phyloP scores from a whole-genome alignment of 345 rosid species.

The Microcos paniculata region DNA sequence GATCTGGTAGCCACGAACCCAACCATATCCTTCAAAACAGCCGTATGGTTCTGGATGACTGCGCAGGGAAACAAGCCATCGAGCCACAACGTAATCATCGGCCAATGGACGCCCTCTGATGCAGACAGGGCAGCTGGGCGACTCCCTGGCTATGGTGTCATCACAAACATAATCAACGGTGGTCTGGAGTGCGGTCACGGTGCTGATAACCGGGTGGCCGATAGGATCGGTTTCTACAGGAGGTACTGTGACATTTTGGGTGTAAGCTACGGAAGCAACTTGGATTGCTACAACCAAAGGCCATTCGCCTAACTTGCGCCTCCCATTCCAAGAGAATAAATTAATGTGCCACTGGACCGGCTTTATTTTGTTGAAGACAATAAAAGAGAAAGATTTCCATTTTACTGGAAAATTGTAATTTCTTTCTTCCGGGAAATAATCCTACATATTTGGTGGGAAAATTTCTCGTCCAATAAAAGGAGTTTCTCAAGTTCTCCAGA shows the following conservation, averaged over 20 bases:
- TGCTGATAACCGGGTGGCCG: conserved; percentile 14
- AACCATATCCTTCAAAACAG: conserved; percentile 38
- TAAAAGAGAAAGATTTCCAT: too few species aligned
- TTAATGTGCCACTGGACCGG: background rate
- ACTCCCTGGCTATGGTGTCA: conserved; percentile 35
- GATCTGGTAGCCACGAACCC: conserved; percentile 51
- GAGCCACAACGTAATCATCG: conserved; percentile 33
- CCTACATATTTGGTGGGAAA: too few species aligned
- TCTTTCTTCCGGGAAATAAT: too few species aligned
- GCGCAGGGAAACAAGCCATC: conserved; percentile 42
- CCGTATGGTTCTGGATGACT: conserved; percentile 48
- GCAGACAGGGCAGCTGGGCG: conserved; percentile 29
- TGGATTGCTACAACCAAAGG: conserved; percentile 23
- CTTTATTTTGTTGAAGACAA: background rate
- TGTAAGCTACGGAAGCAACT: conserved; percentile 24
- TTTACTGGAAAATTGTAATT: too few species aligned
- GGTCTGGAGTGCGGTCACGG: conserved; percentile 34
- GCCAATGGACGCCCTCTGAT: conserved; percentile 30
- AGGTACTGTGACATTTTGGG: conserved; percentile 31
- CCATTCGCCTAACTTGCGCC: conserved; percentile 14
- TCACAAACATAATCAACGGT: conserved; percentile 42
- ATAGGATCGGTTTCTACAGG: conserved; percentile 33
- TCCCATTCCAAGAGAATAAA: background rate
- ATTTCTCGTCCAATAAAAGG: too few species aligned
- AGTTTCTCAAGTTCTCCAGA: too few species aligned